A percentile compares a stretch with the other conserved stretches of the same genome.
These are phyloP conservation scores for Fusarium acutatum DNA, from an alignment of 2,329 filamentous ascomycete species.

Conservation along the genomic window DNA sequence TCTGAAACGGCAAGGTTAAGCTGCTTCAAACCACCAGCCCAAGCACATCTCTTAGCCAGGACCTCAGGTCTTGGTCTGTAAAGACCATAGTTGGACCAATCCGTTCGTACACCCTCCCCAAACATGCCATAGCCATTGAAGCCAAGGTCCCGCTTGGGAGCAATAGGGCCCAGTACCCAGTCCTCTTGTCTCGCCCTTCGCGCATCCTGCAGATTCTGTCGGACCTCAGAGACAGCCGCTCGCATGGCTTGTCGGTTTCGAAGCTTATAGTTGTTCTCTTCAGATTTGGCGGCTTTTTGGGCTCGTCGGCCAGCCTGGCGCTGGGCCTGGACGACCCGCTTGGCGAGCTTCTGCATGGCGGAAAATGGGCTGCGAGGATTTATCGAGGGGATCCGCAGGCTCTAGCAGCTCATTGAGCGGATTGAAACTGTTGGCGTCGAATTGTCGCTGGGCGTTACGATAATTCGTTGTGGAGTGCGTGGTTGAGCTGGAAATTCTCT, in stretches of 20 bases:
- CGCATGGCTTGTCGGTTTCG: constrained; percentile 46
- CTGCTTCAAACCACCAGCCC: constrained; percentile 64
- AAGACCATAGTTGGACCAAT: constrained; percentile 46
- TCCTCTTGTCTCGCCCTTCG: constrained; percentile 72
- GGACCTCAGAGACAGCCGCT: constrained; percentile 45
- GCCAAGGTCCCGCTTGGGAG: constrained; percentile 78
- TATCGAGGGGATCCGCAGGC: constrained; percentile 19
- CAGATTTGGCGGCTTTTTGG: constrained; percentile 49
- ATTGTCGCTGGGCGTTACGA: constrained; percentile 36
- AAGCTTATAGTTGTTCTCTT: constrained; percentile 42
- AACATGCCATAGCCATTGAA: constrained; percentile 68
- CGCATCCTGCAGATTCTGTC: constrained; percentile 50
- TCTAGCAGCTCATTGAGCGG: constrained; percentile 41
- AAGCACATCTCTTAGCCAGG: constrained; percentile 56
- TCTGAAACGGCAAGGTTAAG: constrained; percentile 75
- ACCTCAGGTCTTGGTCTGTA: constrained; percentile 46
- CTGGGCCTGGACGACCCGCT: constrained; percentile 72
- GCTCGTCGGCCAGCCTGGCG: constrained; percentile 65
- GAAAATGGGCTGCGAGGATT: constrained; percentile 10
- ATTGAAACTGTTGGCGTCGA: constrained; percentile 34
- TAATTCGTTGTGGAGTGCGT: constrained; percentile 40
- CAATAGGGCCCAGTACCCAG: constrained; percentile 80
- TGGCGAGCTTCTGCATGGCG: constrained; percentile 76
- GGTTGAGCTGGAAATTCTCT: constrained; percentile 42
- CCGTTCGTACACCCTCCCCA: constrained; percentile 48